Base-by-base conservation (phyloP, 345 rosid genomes). In the Citrus sp. region DNA sequence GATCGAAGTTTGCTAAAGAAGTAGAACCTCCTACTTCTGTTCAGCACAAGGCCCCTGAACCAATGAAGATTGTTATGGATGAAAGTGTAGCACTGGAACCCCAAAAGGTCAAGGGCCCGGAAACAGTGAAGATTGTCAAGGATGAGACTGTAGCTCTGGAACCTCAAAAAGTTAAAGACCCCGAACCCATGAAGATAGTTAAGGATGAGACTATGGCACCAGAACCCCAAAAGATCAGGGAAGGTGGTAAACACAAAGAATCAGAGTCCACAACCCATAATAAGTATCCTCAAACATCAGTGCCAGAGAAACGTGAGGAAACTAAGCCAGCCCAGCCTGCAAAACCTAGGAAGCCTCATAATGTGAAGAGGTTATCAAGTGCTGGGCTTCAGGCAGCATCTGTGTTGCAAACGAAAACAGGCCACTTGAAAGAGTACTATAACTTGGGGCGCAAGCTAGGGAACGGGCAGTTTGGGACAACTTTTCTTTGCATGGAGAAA, bases 391-490 rank as follows among this genome's bases (percentile, higher is more conserved):
- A 76, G 56, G 88, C 81, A 34, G 90, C 86, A 6, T 89, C 97
- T 0, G 94, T 93, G 40, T 78, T 95, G 49, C 87, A 74, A 72
- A 86, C 80, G 1, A 95, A 82, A 61, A 90, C 98, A 1, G 95
- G 92, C 9, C 87, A 89, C 77, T 80, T 95, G 82, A 92, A 89
- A 69, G 95, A 95, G 54, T 84, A 78, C 59, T 95, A 87, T 75
- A 88, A 77, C 77, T 78, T 93, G 82, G 98, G 95, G 55, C 81
- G 78, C 81, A 90, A 95, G 89, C 86, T 95, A 70, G 98, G 98
- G 68, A 89, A 87, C 2, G 98, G 98, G 22, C 98, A 95, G 64
- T 95, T 89, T 60, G 98, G 98, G n/a, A 95, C 95, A 1, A 95
- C 98, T 40, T 92, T 90, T 72, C 89, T 88, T 16, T 93, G 95